A percentile compares a stretch with the other conserved stretches of the same genome.
phyloP scores from a whole-genome alignment of 345 rosid genomes.

The Boechera divaricarpa region DNA sequence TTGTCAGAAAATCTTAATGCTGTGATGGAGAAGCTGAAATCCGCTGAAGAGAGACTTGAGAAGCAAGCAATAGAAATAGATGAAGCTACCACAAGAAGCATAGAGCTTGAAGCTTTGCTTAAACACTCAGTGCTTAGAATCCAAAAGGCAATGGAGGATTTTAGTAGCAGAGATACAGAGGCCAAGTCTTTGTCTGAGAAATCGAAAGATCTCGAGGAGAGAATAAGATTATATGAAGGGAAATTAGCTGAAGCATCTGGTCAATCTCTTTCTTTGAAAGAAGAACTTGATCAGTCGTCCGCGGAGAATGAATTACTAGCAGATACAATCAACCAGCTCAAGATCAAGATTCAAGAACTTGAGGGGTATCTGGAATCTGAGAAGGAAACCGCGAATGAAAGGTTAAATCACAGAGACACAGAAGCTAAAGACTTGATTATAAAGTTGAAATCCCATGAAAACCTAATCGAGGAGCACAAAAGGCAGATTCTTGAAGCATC shows the following conservation, averaged over 20 bases:
- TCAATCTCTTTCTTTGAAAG: constrained; percentile 62
- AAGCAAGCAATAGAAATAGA: constrained; percentile 61
- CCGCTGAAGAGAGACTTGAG: constrained; percentile 65
- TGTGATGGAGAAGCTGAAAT: constrained; percentile 62
- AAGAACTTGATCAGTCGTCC: constrained; percentile 62
- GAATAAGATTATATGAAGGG: constrained; percentile 58
- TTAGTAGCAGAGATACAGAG: constrained; percentile 65
- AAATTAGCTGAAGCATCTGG: constrained; percentile 61
- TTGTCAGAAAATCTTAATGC: constrained; percentile 53
- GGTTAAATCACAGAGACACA: constrained; percentile 53
- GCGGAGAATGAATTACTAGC: constrained; percentile 69
- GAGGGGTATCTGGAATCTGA: constrained; percentile 59
- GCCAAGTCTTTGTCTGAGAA: constrained; percentile 64
- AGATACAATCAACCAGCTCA: constrained; percentile 72
- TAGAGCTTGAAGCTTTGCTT: constrained; percentile 65
- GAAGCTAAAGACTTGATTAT: constrained; percentile 62
- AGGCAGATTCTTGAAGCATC: constrained; percentile 63
- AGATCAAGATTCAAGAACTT: constrained; percentile 71
- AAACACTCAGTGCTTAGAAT: constrained; percentile 66
- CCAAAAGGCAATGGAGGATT: constrained; percentile 56
- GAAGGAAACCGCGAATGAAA: constrained; percentile 36
- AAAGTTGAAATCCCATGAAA: constrained; percentile 58
- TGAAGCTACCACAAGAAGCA: constrained; percentile 55
- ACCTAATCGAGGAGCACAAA: constrained; percentile 54
- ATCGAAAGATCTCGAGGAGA: constrained; percentile 60